Conservation (phyloP, 805 yeast species). For the Kazachstania martiniae region DNA sequence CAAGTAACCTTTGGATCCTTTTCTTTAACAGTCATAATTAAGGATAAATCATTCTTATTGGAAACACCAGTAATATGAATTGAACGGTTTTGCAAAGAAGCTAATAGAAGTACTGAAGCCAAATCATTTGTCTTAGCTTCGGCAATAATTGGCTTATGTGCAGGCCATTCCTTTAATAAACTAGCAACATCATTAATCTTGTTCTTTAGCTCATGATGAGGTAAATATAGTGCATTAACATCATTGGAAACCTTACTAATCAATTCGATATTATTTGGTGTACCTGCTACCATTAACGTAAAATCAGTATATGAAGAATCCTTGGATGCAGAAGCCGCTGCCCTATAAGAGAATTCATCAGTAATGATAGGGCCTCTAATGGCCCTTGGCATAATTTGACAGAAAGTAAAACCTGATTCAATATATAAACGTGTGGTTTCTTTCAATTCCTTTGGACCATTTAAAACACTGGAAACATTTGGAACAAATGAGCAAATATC, state of each 20-base stretch:
- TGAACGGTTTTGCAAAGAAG: conserved; percentile 74
- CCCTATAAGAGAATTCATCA: conserved; percentile 54
- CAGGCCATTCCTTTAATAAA: conserved; percentile 79
- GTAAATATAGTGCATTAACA: conserved; percentile 74
- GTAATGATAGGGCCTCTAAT: conserved; percentile 47
- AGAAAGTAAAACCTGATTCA: conserved; percentile 81
- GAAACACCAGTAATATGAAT: conserved; percentile 86
- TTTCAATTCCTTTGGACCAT: conserved; percentile 48
- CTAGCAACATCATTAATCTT: conserved; percentile 71
- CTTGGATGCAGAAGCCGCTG: conserved; percentile 43
- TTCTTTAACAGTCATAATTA: conserved; percentile 76
- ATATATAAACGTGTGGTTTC: conserved; percentile 59
- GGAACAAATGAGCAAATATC: conserved; percentile 76
- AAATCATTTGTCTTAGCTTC: conserved; percentile 87
- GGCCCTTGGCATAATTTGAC: conserved; percentile 67
- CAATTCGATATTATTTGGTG: conserved; percentile 52
- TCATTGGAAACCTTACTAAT: conserved; percentile 50
- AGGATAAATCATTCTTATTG: conserved; percentile 66
- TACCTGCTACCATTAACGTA: conserved; percentile 75
- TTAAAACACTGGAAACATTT: conserved; percentile 35
- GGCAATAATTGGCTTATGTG: conserved; percentile 71
- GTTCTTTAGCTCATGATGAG: conserved; percentile 60
- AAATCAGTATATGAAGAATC: conserved; percentile 69
- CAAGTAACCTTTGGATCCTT: conserved; percentile 78
- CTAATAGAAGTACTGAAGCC: conserved; percentile 84